Percentiles rank a stretch among this genome's conserved stretches.
These are phyloP conservation scores for Colletotrichum sp. DNA, from an alignment of 2,329 filamentous ascomycete genomes.

Conservation along the genomic window DNA sequence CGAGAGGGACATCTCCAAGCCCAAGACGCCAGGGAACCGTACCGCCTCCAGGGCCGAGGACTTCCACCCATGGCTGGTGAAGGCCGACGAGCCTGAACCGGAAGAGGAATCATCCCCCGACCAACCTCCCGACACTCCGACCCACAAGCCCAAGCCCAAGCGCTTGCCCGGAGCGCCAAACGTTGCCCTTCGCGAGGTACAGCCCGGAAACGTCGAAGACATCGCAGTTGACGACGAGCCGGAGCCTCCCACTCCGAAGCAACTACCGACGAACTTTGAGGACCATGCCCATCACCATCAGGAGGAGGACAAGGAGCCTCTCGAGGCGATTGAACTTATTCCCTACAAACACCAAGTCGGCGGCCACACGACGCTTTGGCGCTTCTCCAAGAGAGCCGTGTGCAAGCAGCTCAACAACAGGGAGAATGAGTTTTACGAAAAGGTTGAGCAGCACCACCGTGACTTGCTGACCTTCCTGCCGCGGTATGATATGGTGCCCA, in stretches of 20 bases:
- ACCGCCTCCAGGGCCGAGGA: conserved; percentile 31
- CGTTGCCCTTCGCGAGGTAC: conserved; percentile 31
- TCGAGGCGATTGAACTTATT: conserved; percentile 93
- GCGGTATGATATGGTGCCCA: conserved; percentile 58
- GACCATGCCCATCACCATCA: conserved; percentile 59
- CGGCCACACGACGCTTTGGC: conserved; percentile 94
- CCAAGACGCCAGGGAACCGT: conserved; percentile 15
- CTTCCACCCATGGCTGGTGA: conserved; percentile 61
- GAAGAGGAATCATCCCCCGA: conserved; percentile 28
- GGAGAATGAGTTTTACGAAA: conserved; percentile 99
- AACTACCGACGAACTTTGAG: conserved; percentile 43
- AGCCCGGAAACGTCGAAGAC: conserved; percentile 41
- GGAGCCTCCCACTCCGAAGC: conserved; percentile 39
- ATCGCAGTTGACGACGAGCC: conserved; percentile 46
- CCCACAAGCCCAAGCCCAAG: conserved; percentile 17
- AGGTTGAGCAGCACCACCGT: conserved; percentile 88
- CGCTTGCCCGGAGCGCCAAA: conserved; percentile 14
- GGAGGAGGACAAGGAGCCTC: conserved; percentile 59
- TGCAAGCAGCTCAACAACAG: conserved; percentile 98
- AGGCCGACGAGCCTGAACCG: conserved; percentile 56
- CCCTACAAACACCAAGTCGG: conserved; percentile 98
- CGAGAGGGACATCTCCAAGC: conserved; percentile 28
- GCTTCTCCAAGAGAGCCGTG: conserved; percentile 92
- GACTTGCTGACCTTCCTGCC: conserved; percentile 90
- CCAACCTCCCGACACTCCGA: background rate